Base-by-base conservation (phyloP, 2,329 filamentous ascomycete species). In the Xylaria sp. region DNA sequence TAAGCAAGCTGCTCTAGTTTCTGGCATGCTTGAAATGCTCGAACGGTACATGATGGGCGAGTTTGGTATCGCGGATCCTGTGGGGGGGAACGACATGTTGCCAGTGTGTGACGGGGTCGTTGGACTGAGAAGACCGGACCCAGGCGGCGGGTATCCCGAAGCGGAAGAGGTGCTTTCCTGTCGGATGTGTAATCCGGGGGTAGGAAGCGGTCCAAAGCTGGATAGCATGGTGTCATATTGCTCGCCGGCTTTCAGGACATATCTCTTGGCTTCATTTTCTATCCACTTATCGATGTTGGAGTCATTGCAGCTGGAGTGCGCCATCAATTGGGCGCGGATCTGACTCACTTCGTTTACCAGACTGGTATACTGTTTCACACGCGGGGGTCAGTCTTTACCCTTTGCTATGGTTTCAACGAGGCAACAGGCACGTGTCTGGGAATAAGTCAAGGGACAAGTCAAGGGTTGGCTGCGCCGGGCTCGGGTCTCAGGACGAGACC, bases 241-340 rank as follows among this genome's bases (percentile, higher is more conserved):
- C 46, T 71, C 66, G 38, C 69, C 62, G 4, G 67, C 60, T 8
- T 62, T 66, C 24, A 75, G 67, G 4, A 81, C 78, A 51, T 79
- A 80, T n/a, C 69, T 73, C 44, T 71, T 73, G 2, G 81, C 80
- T 64, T 82, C 78, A 50, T 73, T 78, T 46, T 80, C 73, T 39
- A 84, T 72, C 81, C 81, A 84, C 18, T 71, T 69, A 54, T 81
- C 71, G 60, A 84, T 83, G 51, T 81, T 80, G 13, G 72, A 62
- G 50, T 83, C 79, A 54, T 79, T 75, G 68, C 81, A 84, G 46
- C 65, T 68, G 11, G 78, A 78, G 56, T 84, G 81, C 7, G 66
- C 63, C 78, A 84, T 82, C 37, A 84, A 71, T 42, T 76, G 66
- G 22, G 76, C 76, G 63, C 82, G 80, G 56, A 83, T 75, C 44